Conservation (phyloP, 345 rosid genomes). For the Dovyalis caffra region DNA sequence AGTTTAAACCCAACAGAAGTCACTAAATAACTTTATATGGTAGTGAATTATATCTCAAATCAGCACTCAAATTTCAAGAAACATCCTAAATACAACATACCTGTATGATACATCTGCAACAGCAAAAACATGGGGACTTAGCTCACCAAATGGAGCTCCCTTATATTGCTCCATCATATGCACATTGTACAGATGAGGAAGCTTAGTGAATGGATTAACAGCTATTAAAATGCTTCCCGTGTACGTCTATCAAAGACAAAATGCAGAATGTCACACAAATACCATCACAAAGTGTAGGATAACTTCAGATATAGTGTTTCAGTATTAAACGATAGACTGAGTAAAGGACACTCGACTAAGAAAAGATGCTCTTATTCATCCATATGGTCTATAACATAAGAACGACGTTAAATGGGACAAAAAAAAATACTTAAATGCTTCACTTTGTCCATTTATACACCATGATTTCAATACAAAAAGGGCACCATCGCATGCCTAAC, state of each 20-base stretch:
- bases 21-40: slow-evolving; percentile 25
- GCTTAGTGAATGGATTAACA: slow-evolving; percentile 95
- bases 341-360: neutral
- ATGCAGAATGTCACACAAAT: slow-evolving; percentile 4
- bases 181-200: slow-evolving; percentile 93
- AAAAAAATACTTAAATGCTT: too few species aligned
- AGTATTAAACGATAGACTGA: neutral
- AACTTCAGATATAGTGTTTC: neutral
- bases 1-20: slow-evolving; percentile 28
- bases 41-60: slow-evolving; percentile 13
- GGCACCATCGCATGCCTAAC: too few species aligned
- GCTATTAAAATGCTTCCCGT: slow-evolving; percentile 99
- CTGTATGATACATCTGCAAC: slow-evolving; percentile 98
- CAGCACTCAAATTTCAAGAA: slow-evolving; percentile 4
- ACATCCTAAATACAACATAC: slow-evolving; percentile 34
- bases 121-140: slow-evolving; percentile 99
- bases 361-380: neutral
- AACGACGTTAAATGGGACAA: too few species aligned
- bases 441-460: too few species aligned
- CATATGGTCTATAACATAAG: neutral
- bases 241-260: slow-evolving; percentile 61
- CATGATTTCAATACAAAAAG: too few species aligned
- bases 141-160: slow-evolving; percentile 95
- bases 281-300: slow-evolving; percentile 9
- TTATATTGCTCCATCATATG: slow-evolving; percentile 99